Base-by-base conservation (phyloP, 352 stramenopile genomes). In the Thalassiosira hispida region DNA sequence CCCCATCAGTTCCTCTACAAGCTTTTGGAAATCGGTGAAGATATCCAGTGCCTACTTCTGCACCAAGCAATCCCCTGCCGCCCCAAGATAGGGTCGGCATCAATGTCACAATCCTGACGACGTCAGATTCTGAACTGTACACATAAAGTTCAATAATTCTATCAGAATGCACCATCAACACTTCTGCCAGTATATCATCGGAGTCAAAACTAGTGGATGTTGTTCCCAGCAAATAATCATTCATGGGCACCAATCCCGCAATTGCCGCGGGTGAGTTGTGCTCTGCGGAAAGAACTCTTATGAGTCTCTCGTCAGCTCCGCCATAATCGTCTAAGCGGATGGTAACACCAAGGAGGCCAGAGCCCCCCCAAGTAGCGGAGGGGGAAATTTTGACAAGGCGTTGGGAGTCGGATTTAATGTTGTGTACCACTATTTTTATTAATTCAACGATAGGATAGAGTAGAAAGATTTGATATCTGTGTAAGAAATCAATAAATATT, bases 271-370 rank as follows among this genome's bases (percentile, higher is more conserved):
- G 96, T 42, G 95, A 98, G 46, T 96, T 90, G 31, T 90, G 73
- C 63, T 92, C 90, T 52, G 98, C 95, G 47, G 96, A 87, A 25
- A 98, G 86, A 38, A 99, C 95, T 38, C 98, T 95, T 33, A 98
- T 92, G 49, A 99, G 83, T 38, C 98, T 91, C 69, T 99, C 96
- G 40, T 98, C 96, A 0, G 96, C 96, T 22, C 96, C 92, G 68
- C 97, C 91, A 84, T 98, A 98, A 73, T 96, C 97, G 85, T 99
- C 97, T 61, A 99, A 97, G 47, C 96, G 95, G 71, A 99, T 98
- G 14, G 97, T 98, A 12, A 99, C 96, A 25, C 96, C 97, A 3
- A 99, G 84, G 12, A 99, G 88, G 6, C 96, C 96, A 63, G 98
- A 96, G 38, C 96, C 96, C 20, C 92, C 91, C 96, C 96, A 98